phyloP scores from a whole-genome alignment of 2,329 filamentous ascomycete species.

The Xylaria sp. region DNA sequence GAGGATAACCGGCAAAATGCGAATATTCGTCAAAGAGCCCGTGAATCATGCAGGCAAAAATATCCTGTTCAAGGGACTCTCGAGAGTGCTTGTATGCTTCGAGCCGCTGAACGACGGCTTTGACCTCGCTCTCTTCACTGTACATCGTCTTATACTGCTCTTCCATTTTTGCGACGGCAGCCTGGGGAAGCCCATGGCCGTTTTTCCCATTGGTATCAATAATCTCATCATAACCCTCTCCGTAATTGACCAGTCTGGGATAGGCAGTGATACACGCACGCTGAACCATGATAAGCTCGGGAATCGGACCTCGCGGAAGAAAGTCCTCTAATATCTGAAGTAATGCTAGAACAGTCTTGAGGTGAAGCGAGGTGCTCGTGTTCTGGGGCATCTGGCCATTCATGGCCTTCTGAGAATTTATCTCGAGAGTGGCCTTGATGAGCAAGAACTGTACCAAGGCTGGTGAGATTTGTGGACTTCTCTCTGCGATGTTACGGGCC shows the following conservation, averaged over 20 bases:
- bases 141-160: slow-evolving; percentile 99
- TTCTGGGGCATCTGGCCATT: slow-evolving; percentile 65
- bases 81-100: slow-evolving; percentile 88
- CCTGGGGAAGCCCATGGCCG: slow-evolving; percentile 81
- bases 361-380: slow-evolving; percentile 78
- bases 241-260: slow-evolving; percentile 94
- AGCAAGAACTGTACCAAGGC: slow-evolving; percentile 82
- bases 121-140: slow-evolving; percentile 85
- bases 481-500: slow-evolving; percentile 76
- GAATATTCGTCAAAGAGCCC: slow-evolving; percentile 97
- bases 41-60: slow-evolving; percentile 98
- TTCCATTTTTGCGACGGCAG: slow-evolving; percentile 92
- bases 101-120: slow-evolving; percentile 84
- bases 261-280: slow-evolving; percentile 91
- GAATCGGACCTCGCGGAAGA: slow-evolving; percentile 64
- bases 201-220: slow-evolving; percentile 85
- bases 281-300: slow-evolving; percentile 83
- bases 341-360: slow-evolving; percentile 85
- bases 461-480: slow-evolving; percentile 72
- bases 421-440: slow-evolving; percentile 85
- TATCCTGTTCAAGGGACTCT: slow-evolving; percentile 86
- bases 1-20: slow-evolving; percentile 93
- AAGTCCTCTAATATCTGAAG: slow-evolving; percentile 82
- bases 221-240: slow-evolving; percentile 89
- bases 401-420: slow-evolving; percentile 75